Percentiles rank a stretch among this genome's conserved stretches.
phyloP scores from a whole-genome alignment of 2,329 filamentous ascomycete species.

The Epichloe sp. region DNA sequence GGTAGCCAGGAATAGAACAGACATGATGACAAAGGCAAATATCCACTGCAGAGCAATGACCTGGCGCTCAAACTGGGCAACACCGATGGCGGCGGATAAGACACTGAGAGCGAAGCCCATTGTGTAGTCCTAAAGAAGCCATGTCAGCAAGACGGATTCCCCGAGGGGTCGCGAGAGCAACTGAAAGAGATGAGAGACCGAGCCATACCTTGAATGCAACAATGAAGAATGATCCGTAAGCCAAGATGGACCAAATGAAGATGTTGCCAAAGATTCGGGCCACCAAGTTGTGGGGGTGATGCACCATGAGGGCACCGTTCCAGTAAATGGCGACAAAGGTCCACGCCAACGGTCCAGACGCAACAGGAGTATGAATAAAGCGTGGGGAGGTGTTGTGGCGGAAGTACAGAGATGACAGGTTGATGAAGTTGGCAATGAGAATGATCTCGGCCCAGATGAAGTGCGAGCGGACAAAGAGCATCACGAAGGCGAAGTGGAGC shows the following conservation, averaged over 20 bases:
- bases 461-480: constrained; percentile 66
- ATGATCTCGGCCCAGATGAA: constrained; percentile 68
- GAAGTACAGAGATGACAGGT: constrained; percentile 69
- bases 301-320: constrained; percentile 75
- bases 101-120: constrained; percentile 70
- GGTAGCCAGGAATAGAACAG: constrained; percentile 56
- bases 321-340: constrained; percentile 79
- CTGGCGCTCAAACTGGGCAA: constrained; percentile 62
- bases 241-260: constrained; percentile 74
- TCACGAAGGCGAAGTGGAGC: constrained; percentile 66
- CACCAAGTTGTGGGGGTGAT: constrained; percentile 49
- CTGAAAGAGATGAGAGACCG: neutral
- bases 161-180: neutral
- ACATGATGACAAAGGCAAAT: constrained; percentile 77
- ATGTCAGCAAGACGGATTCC: neutral
- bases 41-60: constrained; percentile 80
- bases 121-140: constrained; percentile 44
- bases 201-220: constrained; percentile 50
- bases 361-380: constrained; percentile 63
- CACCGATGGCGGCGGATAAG: constrained; percentile 59
- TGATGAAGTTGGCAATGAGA: constrained; percentile 69
- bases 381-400: constrained; percentile 58
- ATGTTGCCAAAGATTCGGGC: constrained; percentile 76
- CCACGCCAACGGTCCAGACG: constrained; percentile 70
- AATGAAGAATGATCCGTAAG: constrained; percentile 67